These are phyloP conservation scores for Pseudopyrenochaeta lycopersici DNA, from an alignment of 2,329 filamentous ascomycete species.

Conservation along the genomic window DNA sequence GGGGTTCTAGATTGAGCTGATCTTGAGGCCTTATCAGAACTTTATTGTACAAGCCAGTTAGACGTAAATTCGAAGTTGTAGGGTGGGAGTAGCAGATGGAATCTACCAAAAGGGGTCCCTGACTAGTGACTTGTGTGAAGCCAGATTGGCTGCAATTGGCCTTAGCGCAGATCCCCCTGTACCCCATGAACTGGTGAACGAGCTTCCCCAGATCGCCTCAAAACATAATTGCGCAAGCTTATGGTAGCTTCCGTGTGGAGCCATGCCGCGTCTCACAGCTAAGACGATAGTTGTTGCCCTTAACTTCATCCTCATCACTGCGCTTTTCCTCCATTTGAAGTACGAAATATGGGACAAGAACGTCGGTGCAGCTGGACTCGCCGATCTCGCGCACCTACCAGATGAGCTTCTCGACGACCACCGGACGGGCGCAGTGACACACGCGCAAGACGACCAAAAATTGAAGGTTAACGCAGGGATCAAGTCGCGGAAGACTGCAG, in stretches of 20 bases:
- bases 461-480: constrained; percentile 19
- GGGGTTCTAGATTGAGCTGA: too few relatives aligned
- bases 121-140: not conserved
- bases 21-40: too few relatives aligned
- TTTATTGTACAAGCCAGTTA: too few relatives aligned
- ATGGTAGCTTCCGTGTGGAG: constrained; percentile 5
- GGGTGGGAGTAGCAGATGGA: too few relatives aligned
- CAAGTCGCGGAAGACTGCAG: constrained; percentile 35
- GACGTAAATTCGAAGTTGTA: too few relatives aligned
- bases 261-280: constrained; percentile 43
- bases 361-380: constrained; percentile 11
- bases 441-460: constrained; percentile 13
- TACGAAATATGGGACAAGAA: constrained; percentile 35
- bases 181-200: not conserved
- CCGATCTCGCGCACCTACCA: constrained; percentile 18
- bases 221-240: constrained; percentile 8
- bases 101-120: not conserved
- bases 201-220: not conserved
- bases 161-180: not conserved
- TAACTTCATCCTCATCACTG: constrained; percentile 34
- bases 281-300: constrained; percentile 34
- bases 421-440: constrained; percentile 9
- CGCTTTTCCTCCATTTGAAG: constrained; percentile 41
- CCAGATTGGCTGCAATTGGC: constrained; percentile 4
- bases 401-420: constrained; percentile 24